A percentile compares a stretch with the other conserved stretches of the same genome.
These are phyloP conservation scores for Ceratocystis cubensis DNA, from an alignment of 2,329 filamentous ascomycete species.

Conservation along the genomic window DNA sequence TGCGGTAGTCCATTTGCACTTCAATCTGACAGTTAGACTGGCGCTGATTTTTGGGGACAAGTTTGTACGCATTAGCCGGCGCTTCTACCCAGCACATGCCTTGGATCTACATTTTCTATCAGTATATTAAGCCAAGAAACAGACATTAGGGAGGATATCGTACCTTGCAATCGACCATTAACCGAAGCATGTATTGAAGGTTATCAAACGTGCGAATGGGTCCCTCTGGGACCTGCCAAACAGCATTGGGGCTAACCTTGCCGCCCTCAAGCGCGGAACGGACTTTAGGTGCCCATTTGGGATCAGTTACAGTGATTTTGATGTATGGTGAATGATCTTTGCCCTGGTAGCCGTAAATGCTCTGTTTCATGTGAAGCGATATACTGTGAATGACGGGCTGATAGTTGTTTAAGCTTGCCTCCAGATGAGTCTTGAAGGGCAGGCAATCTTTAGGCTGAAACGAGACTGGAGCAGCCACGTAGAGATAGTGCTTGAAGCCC, in stretches of 20 bases:
- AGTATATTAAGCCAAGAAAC: slow-evolving; percentile 17
- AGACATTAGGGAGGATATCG: slow-evolving; percentile 20
- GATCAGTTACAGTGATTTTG: slow-evolving; percentile 85
- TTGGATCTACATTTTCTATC: slow-evolving; percentile 44
- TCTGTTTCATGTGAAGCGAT: slow-evolving; percentile 71
- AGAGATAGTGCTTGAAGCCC: slow-evolving; percentile 92
- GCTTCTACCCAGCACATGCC: slow-evolving; percentile 98
- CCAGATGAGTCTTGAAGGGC: slow-evolving; percentile 66
- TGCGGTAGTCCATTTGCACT: slow-evolving; percentile 66
- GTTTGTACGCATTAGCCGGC: slow-evolving; percentile 56
- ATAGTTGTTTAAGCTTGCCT: slow-evolving; percentile 62
- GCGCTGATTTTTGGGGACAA: slow-evolving; percentile 52
- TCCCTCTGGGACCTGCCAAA: slow-evolving; percentile 60
- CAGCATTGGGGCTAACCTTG: slow-evolving; percentile 73
- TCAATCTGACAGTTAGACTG: slow-evolving; percentile 97
- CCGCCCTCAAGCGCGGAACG: slow-evolving; percentile 63
- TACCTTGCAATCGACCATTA: slow-evolving; percentile 95
- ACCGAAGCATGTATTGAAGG: slow-evolving; percentile 85
- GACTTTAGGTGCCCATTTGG: slow-evolving; percentile 67
- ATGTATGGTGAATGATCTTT: slow-evolving; percentile 85
- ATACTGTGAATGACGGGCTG: slow-evolving; percentile 68
- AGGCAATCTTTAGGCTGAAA: slow-evolving; percentile 71
- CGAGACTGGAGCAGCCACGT: slow-evolving; percentile 71
- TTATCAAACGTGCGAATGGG: slow-evolving; percentile 88
- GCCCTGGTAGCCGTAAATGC: slow-evolving; percentile 86